Percentiles rank a stretch among this genome's conserved stretches.
phyloP scores from a whole-genome alignment of 768 basidiomycete genomes.

The Collybia sordida region DNA sequence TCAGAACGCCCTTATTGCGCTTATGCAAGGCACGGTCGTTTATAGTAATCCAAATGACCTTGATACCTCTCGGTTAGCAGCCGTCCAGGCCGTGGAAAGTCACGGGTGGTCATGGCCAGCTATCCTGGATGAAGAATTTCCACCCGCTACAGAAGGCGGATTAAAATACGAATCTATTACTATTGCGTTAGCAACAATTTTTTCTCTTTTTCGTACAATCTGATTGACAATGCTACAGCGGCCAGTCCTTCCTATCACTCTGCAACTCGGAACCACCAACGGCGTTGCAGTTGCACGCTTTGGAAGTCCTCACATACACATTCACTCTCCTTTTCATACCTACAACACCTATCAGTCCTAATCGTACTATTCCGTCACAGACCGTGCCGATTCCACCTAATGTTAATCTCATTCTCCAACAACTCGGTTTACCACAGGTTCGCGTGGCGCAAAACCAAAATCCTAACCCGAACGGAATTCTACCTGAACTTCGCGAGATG shows the following conservation, averaged over 20 bases:
- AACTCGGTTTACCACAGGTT: constrained; percentile 59
- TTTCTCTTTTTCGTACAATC: not conserved
- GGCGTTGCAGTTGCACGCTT: constrained; percentile 60
- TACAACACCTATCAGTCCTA: constrained; percentile 16
- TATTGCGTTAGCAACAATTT: constrained; percentile 37
- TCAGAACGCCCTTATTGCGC: constrained; percentile 39
- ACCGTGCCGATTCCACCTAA: constrained; percentile 43
- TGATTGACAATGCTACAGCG: constrained; percentile 27
- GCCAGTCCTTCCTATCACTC: constrained; percentile 55
- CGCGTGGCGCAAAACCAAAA: constrained; percentile 36
- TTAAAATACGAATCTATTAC: constrained; percentile 37
- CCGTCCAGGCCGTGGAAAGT: constrained; percentile 33
- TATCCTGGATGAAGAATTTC: constrained; percentile 47
- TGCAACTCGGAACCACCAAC: constrained; percentile 49
- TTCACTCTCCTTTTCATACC: constrained; percentile 46
- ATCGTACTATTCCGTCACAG: constrained; percentile 22
- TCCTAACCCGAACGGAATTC: constrained; percentile 30
- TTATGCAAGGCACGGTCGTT: constrained; percentile 18
- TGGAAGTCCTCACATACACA: constrained; percentile 61
- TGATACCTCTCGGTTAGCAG: constrained; percentile 21
- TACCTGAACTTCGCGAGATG: constrained; percentile 51
- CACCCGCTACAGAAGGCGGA: constrained; percentile 35
- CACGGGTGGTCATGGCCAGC: constrained; percentile 51
- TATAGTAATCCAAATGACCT: constrained; percentile 4
- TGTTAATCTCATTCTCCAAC: constrained; percentile 61